Base-by-base conservation (phyloP, 208 protist genomes). In the Strigomonas oncopelti region DNA sequence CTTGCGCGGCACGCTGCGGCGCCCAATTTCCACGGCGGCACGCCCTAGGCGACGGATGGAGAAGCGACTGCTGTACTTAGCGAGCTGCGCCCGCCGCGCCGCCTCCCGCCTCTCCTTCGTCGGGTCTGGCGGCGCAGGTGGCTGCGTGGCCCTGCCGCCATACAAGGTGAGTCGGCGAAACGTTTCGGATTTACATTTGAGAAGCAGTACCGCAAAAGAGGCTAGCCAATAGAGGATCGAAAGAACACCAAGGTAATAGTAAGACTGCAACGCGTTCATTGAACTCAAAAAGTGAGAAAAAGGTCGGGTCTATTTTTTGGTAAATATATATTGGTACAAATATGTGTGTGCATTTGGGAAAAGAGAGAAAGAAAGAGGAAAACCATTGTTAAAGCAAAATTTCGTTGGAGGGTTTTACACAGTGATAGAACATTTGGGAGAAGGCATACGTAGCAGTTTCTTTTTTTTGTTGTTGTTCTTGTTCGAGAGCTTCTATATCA, bases 401-500 rank as follows among this genome's bases (percentile, higher is more conserved):
- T 16, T 60, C 25, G 55, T 18, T 20, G n/a, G n/a, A n/a, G 11
- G 55, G 34, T 38, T 28, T 18, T 14, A 45, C 38, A 45, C 38
- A 45, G 14, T 14, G 38, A 45, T 7, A 45, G 38, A 7, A 48
- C 16, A 65, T 25, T n/a, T n/a, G n/a, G n/a, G n/a, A n/a, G n/a
- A n/a, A n/a, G n/a, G n/a, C n/a, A n/a, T n/a, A n/a, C n/a, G n/a
- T n/a, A 20, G 45, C 22, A 1, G 1, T 67, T 60, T 9, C 25
- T 34, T 59, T 68, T 42, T 59, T 68, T 56, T 54, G 8, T 51
- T 60, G 31, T 42, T 46, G 34, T 56, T 58, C 58, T 67, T 55
- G 31, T 58, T 58, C 45, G 14, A 36, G 28, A 59, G 2, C 1
- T 56, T n/a, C 5, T n/a, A 58, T 14, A 58, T 5, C 9, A 13